Evolutionary conservation across 306 rosid genomes (phyloP), one percentile per base, ranked within the genome.

Genomic region (Quercus wislizeni): DNA sequence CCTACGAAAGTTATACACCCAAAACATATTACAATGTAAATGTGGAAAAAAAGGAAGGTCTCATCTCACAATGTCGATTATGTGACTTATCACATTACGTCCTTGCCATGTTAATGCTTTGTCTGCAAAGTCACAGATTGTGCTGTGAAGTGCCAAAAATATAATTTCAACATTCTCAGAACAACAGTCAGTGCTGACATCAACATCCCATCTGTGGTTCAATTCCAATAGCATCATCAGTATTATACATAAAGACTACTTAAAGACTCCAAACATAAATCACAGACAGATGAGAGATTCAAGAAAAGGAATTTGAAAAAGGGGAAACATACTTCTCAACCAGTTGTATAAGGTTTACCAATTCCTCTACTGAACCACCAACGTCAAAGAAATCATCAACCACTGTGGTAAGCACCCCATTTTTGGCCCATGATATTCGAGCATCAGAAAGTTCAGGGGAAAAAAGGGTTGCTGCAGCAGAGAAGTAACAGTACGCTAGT

Each of bases 311-410:
- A 31, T 55, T 35, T 11, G 55, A 41, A 57, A 80, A 71, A 52
- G 43, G 55, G 58, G 30, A 82, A 83, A 73, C 81, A 54, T 90
- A 94, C 99, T 87, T 83, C 84, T 92, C 89, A 51, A 94, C 80
- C 70, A 94, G 83, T 65, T 85, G 89, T 74, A 91, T 85, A 35
- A 94, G 99, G 84, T 91, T 88, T 71, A 82, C 38, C 56, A 85
- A 79, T 83, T 95, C 99, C 79, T 87, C 92, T 78, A 87, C 85
- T 49, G 97, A 86, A 78, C 95, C 85, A 20, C 95, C 93, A 74
- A 90, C 74, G 23, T 92, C 99, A 83, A 83, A 92, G 89, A 95
- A 95, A 84, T 94, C 99, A 85, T 92, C 97, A 17, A 95, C 93
- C 77, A 87, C 91, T 63, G 98, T 91, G 55, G 89, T 80, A 54